Conservation (phyloP, 768 basidiomycete genomes). For the Kwoniella mangroviensis region DNA sequence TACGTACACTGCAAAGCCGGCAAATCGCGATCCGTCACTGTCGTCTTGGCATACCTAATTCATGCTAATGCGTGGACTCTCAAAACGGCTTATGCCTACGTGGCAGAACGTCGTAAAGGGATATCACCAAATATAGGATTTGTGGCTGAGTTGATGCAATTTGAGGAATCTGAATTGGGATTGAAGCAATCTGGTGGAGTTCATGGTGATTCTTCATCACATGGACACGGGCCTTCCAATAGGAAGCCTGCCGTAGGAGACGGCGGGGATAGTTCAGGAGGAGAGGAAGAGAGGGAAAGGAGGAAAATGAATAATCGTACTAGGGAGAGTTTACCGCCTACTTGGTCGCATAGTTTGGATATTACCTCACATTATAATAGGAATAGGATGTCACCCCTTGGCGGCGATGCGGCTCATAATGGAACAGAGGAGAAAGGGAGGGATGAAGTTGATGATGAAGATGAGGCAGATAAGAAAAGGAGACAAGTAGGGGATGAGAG, state of each 20-base stretch:
- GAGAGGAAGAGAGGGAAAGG: slow-evolving; percentile 58
- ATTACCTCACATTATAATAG: slow-evolving; percentile 18
- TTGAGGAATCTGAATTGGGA: slow-evolving; percentile 87
- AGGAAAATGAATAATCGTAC: slow-evolving; percentile 68
- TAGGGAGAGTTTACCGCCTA: slow-evolving; percentile 76
- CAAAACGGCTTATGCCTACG: slow-evolving; percentile 86
- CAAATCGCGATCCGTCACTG: slow-evolving; percentile 92
- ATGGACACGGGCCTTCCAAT: neutral
- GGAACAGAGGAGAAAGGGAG: slow-evolving; percentile 23
- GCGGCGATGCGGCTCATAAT: neutral
- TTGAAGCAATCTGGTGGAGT: slow-evolving; percentile 62
- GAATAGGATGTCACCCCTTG: slow-evolving; percentile 13
- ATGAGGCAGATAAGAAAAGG: slow-evolving; percentile 19
- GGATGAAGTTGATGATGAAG: slow-evolving; percentile 53
- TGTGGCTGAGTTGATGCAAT: slow-evolving; percentile 94
- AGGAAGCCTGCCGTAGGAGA: neutral
- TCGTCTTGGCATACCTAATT: slow-evolving; percentile 95
- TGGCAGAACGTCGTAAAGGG: slow-evolving; percentile 87
- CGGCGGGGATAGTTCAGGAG: slow-evolving; percentile 47
- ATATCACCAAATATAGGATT: slow-evolving; percentile 98
- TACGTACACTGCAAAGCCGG: slow-evolving; percentile 98
- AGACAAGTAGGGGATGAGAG: slow-evolving; percentile 60
- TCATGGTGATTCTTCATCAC: slow-evolving; percentile 25
- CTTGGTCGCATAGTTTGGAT: slow-evolving; percentile 57
- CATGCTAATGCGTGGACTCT: slow-evolving; percentile 97